Base-by-base conservation (phyloP, 2,329 filamentous ascomycete genomes). In the Drechslerella coelobrocha region DNA sequence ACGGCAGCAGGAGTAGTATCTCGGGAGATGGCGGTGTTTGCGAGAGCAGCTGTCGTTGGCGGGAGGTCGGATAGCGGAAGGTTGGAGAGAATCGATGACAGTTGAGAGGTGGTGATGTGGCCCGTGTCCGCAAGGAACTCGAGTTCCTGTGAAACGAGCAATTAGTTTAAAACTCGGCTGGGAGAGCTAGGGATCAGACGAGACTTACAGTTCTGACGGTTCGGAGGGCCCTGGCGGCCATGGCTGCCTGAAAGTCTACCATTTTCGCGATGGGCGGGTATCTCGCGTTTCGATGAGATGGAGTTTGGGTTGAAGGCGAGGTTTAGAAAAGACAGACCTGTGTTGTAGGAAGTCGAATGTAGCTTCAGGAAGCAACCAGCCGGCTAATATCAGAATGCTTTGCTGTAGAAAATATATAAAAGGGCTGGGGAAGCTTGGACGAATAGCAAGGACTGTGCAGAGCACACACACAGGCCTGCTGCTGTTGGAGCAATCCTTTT, bases 201-300 rank as follows among this genome's bases (percentile, higher is more conserved):
- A 4, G 21, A 17, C 61, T 43, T 61, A 72, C 68, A 53, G 60
- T 43, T 55, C 39, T 43, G 50, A 72, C 52, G 41, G 43, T 66
- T 21, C 61, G 61, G n/a, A 72, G 43, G 50, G 68, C 39, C 68
- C 68, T 61, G 5, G 60, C 52, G 68, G 68, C 61, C 68, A 72
- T 66, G 31, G 68, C 68, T 12, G 59, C 41, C 56, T 71, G 66
- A 39, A 71, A 63, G 54, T 71, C 59, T 24, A 63, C 59, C 66
- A 71, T 71, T n/a, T 24, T 55, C 23, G 24, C 48, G 23, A 19
- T 34, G 8, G 19, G 26, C n/a, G 6, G 27, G 21, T 12, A n/a
- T 45, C 41, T 45, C 12, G 17, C 37, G 19, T 27, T 9, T 43
- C 14, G 52, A 39, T 61, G 50, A 34, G 51, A 51, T 45, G 50